Evolutionary conservation across 257 asterid species (phyloP).

Genomic region (Solanum dulcamara): DNA sequence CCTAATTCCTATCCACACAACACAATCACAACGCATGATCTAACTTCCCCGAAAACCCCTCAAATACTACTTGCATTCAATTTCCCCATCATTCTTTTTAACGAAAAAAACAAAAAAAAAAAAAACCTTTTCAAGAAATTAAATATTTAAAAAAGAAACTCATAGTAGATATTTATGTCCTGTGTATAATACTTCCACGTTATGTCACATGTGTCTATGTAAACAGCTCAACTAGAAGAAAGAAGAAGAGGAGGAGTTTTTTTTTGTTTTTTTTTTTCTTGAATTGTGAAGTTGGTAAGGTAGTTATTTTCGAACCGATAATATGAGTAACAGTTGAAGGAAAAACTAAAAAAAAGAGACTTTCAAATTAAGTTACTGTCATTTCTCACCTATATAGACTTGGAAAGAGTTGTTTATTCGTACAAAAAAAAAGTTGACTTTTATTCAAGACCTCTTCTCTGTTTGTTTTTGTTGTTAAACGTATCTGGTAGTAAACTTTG

Average conservation of each 20-base stretch:
- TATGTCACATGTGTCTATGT: background rate
- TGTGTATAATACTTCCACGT: background rate
- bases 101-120: background rate
- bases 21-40: background rate
- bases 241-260: background rate
- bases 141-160: background rate
- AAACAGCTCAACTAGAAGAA: background rate
- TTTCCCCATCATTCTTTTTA: background rate
- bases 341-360: background rate
- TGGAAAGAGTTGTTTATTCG: background rate
- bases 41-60: background rate
- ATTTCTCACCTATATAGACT: background rate
- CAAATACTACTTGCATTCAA: background rate
- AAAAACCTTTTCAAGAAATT: background rate
- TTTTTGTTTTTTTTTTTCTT: background rate
- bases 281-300: background rate
- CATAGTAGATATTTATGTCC: too few relatives aligned
- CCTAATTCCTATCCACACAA: background rate
- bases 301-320: background rate
- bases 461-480: constrained; percentile 11
- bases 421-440: constrained; percentile 17
- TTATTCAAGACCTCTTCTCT: background rate
- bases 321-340: background rate
- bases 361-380: background rate
- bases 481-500: constrained; percentile 12